Base-by-base conservation (phyloP, 257 asterid species). In the Phtheirospermum japonicum region DNA sequence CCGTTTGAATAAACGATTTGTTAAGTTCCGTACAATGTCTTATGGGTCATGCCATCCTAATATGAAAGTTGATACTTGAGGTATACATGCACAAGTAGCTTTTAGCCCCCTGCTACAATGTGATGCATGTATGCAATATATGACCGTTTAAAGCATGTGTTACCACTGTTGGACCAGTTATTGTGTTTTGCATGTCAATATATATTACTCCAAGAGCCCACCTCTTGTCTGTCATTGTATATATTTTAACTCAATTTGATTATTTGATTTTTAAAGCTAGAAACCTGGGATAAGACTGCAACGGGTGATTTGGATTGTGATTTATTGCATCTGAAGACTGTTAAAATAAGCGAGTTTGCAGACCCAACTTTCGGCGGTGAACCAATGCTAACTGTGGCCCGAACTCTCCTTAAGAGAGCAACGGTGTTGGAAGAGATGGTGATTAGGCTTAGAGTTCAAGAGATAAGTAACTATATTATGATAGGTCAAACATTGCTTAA, bases 241-340 rank as follows among this genome's bases (percentile, higher is more conserved):
- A 14, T n/a, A 5, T 5, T 34, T 5, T 1, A 46, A 42, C 17
- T 1, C 17, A 46, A 2, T 10, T 13, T 0, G 10, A 14, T 46
- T 5, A 34, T 34, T 34, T 34, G 0, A 4, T 2, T 5, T 34
- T 46, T 46, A 20, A 16, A 46, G 52, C 13, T 9, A 45, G 26
- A 4, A 12, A 16, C 6, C 46, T 39, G 46, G 46, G 14, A 39
- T 11, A 2, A 39, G 46, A 11, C 5, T 40, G 49, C 18, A 16
- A 14, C 58, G 63, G 40, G 10, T 36, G 51, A 57, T 59, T 13
- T 34, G 63, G 26, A 49, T 13, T 19, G 16, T 4, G 7, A 9
- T 20, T 54, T 60, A 26, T 8, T 26, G 54, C 72, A 66, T 55
- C 50, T 61, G n/a, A 66, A 72, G 69, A 72, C 32, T 2, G 34